Conservation (phyloP, 2,329 filamentous ascomycete genomes). For the Fusarium aywerte region DNA sequence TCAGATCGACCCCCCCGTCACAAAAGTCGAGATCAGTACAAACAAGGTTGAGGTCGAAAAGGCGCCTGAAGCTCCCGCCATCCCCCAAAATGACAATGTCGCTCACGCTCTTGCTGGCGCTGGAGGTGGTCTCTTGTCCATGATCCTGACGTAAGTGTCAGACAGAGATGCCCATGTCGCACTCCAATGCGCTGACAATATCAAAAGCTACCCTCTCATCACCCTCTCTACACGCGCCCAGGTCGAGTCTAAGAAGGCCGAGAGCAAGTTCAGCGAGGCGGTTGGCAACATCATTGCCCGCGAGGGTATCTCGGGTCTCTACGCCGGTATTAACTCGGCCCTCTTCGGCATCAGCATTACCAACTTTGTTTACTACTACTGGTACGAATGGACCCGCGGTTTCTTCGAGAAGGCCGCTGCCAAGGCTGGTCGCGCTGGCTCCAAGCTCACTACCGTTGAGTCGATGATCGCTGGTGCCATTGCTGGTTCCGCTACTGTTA, state of each 20-base stretch:
- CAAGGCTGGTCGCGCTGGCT: slow-evolving; percentile 76
- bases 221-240: slow-evolving; percentile 97
- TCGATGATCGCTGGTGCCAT: slow-evolving; percentile 95
- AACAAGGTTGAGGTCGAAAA: slow-evolving; percentile 48
- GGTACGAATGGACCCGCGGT: slow-evolving; percentile 96
- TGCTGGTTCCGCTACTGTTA: slow-evolving; percentile 91
- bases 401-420: slow-evolving; percentile 84
- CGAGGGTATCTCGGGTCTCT: slow-evolving; percentile 89
- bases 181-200: slow-evolving; percentile 26
- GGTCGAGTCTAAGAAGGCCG: slow-evolving; percentile 93
- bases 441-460: slow-evolving; percentile 90
- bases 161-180: slow-evolving; percentile 7
- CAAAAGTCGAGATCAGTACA: slow-evolving; percentile 37
- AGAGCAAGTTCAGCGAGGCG: slow-evolving; percentile 84
- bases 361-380: slow-evolving; percentile 99
- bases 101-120: slow-evolving; percentile 93
- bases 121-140: slow-evolving; percentile 92
- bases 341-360: slow-evolving; percentile 98
- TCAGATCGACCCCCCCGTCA: slow-evolving; percentile 33
- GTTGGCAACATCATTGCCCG: slow-evolving; percentile 88
- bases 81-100: slow-evolving; percentile 94
- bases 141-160: slow-evolving; percentile 82
- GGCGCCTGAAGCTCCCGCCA: slow-evolving; percentile 58
- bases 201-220: slow-evolving; percentile 86
- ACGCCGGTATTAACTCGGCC: slow-evolving; percentile 91